Percentiles rank a stretch among this genome's conserved stretches.
Evolutionary conservation across 2,329 filamentous ascomycete genomes (phyloP).

Genomic region (Chrysosporium queenslandicum): DNA sequence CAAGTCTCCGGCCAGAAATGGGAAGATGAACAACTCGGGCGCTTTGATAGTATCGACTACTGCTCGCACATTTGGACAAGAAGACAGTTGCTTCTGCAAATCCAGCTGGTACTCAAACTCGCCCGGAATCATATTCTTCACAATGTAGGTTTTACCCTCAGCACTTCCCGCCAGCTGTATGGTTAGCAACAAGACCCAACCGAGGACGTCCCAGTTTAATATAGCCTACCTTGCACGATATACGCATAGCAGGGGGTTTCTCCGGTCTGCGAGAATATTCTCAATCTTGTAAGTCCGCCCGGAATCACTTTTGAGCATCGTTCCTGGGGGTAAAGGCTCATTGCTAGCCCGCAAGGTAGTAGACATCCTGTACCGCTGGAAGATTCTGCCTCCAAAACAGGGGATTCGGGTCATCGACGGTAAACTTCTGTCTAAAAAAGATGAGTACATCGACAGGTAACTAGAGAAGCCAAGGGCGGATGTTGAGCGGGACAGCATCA

Average conservation of each 20-base stretch:
- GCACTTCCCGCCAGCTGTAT: conserved; percentile 3
- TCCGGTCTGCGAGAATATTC: conserved; percentile 11
- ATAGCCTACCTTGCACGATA: conserved; percentile 13
- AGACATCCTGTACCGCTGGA: conserved; percentile 4
- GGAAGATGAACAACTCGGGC: conserved; percentile 19
- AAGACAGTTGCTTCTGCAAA: conserved; percentile 21
- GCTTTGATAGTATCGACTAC: conserved; percentile 22
- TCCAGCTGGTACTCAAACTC: conserved; percentile 26
- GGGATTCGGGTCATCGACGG: conserved; percentile 1
- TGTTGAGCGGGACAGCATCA: neutral
- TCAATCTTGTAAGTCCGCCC: conserved; percentile 14
- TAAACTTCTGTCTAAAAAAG: neutral
- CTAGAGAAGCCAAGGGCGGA: neutral
- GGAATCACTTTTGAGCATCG: conserved; percentile 14
- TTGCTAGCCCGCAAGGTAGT: neutral
- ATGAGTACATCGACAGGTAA: neutral
- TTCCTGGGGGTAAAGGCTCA: conserved; percentile 9
- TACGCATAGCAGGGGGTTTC: conserved; percentile 12
- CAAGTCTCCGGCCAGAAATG: conserved; percentile 18
- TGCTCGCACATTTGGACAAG: conserved; percentile 23
- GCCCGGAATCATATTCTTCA: conserved; percentile 24
- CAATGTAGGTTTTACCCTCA: conserved; percentile 14
- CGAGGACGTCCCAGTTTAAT: neutral
- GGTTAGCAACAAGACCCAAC: neutral
- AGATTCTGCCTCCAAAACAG: neutral